Base-by-base conservation (phyloP, 768 basidiomycete genomes). In the Pleurotus cornucopiae region DNA sequence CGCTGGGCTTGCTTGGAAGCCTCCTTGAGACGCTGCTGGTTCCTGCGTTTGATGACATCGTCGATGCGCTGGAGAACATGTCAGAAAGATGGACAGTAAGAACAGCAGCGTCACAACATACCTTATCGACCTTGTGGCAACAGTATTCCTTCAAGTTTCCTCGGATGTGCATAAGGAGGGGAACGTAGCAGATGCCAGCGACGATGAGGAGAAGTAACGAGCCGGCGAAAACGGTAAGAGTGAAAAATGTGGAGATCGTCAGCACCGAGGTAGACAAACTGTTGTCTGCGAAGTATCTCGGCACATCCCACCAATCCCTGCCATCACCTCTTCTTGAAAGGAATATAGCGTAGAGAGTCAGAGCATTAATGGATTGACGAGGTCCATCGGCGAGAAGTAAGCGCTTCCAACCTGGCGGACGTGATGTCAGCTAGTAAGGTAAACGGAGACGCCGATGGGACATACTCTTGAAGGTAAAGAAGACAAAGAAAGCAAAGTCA, bases 91-190 rank as follows among this genome's bases (percentile, higher is more conserved):
- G 16, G 47, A 38, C 53, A 57, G 18, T 26, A 59, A 14, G 12
- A 7, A 39, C 6, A 38, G 16, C 9, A 20, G 26, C 13, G 46
- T 16, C 21, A 5, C 30, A 7, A 44, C 64, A 55, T 66, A 92
- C 91, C 84, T 98, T 98, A 76, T 99, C 96, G 49, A 98, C 93
- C 71, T 98, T 97, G 77, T 98, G 93, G 69, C 95, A 98, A 71
- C 91, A 92, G 73, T 97, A 98, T 79, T 99, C 96, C 87, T 99
- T 99, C 52, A 99, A 74, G 71, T 99, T 99, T 16, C 96, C 97
- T 67, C 90, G 91, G 62, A 99, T 98, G 66, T 96, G 93, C 67
- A 89, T 88, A 23, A 99, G 80, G 46, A 98, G 79, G n/a, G 97
- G 97, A 58, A 98, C 78, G 63, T 99, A 99, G 66, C 84, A 86